Evolutionary conservation across 108 stramenopile species (phyloP).

Genomic region (Cylindrotheca closterium): DNA sequence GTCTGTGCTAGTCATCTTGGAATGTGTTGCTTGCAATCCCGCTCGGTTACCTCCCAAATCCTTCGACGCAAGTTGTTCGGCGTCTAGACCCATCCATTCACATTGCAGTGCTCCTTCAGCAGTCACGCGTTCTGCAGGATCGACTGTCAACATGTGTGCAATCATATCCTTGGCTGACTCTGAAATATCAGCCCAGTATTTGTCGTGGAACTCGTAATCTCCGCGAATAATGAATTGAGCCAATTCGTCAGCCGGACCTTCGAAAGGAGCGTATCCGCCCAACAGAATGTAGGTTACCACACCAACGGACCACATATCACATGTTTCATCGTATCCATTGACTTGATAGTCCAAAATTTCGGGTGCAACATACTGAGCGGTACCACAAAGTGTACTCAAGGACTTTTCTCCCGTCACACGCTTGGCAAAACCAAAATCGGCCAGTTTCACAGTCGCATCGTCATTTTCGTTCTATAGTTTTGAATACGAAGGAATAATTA

Average conservation of each 20-base stretch:
- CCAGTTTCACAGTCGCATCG: conserved; percentile 90
- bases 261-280: conserved; percentile 91
- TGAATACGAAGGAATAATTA: conserved; percentile 57
- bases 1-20: conserved; percentile 9
- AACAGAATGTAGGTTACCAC: conserved; percentile 91
- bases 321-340: conserved; percentile 53
- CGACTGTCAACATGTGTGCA: conserved; percentile 50
- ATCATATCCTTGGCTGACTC: conserved; percentile 83
- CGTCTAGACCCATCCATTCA: conserved; percentile 46
- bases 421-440: conserved; percentile 98
- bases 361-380: conserved; percentile 63
- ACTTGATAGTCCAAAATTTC: conserved; percentile 57
- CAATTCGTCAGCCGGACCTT: conserved; percentile 60
- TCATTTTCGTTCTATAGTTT: conserved; percentile 47
- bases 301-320: conserved; percentile 93
- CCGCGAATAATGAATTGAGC: conserved; percentile 53
- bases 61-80: conserved; percentile 29
- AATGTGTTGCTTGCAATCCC: conserved; percentile 21
- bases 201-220: conserved; percentile 60
- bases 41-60: conserved; percentile 23
- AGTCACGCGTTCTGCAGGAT: conserved; percentile 40
- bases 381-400: conserved; percentile 65
- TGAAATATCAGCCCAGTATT: conserved; percentile 71
- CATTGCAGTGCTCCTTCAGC: conserved; percentile 33
- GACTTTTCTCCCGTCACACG: conserved; percentile 54